These are phyloP conservation scores for Aethionema arabicum DNA, from an alignment of 345 rosid species.

Conservation along the genomic window DNA sequence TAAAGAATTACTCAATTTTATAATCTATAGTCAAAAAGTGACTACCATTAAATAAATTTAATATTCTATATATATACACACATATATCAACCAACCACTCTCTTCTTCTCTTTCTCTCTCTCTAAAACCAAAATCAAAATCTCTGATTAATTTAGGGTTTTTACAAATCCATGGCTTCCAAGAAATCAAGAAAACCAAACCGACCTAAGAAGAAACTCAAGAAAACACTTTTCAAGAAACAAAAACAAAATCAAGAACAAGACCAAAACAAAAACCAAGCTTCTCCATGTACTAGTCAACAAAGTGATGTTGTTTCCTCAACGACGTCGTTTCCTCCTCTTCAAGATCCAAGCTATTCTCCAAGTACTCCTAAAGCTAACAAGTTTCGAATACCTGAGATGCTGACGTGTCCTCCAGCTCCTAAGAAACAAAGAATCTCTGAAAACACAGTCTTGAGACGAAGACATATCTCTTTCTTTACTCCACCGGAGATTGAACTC, in stretches of 20 bases:
- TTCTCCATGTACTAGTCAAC: conserved; percentile 24
- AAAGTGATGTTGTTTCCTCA: not conserved
- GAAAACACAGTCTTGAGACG: conserved; percentile 49
- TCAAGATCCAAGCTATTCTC: conserved; percentile 23
- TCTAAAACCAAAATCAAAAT: not conserved
- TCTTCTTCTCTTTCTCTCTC: conserved; percentile 13
- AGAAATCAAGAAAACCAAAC: conserved; percentile 35
- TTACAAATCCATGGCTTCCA: conserved; percentile 32
- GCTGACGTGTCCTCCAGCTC: conserved; percentile 91
- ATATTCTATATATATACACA: not conserved
- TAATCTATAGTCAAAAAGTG: too few relatives aligned
- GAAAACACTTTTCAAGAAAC: conserved; percentile 38
- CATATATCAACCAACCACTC: not conserved
- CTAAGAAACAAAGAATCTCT: conserved; percentile 68
- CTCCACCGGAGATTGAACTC: conserved; percentile 93
- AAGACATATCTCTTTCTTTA: conserved; percentile 81
- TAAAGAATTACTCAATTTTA: not conserved
- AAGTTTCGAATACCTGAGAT: conserved; percentile 78
- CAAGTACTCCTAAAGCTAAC: conserved; percentile 73
- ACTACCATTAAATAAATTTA: not conserved
- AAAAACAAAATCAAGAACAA: not conserved
- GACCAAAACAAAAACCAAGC: conserved; percentile 11
- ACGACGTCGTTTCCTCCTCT: conserved; percentile 28
- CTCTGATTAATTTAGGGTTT: conserved; percentile 20
- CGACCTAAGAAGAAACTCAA: conserved; percentile 16